These are phyloP conservation scores for Tetrapisispora taiwanensis DNA, from an alignment of 805 yeast species.

Conservation along the genomic window DNA sequence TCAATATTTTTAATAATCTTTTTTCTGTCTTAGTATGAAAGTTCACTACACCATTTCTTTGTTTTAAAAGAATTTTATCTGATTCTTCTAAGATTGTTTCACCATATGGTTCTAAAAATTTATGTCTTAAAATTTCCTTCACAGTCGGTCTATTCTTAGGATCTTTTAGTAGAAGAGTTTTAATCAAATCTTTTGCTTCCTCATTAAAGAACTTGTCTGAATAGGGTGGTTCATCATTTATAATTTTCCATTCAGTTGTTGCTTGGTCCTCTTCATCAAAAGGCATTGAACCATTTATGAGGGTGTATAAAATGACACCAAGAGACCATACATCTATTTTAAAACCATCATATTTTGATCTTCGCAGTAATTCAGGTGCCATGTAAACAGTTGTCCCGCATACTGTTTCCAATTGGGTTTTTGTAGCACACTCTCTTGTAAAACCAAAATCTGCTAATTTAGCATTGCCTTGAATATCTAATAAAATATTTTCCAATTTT, in stretches of 20 bases:
- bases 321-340: constrained; percentile 86
- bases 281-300: constrained; percentile 82
- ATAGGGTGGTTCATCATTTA: constrained; percentile 55
- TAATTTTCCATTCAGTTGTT: constrained; percentile 48
- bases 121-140: constrained; percentile 40
- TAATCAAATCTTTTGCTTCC: constrained; percentile 43
- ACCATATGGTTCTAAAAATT: constrained; percentile 42
- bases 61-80: constrained; percentile 29
- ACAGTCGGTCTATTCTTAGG: constrained; percentile 54
- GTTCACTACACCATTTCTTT: constrained; percentile 31
- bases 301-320: constrained; percentile 79
- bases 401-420: constrained; percentile 59
- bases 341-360: constrained; percentile 65
- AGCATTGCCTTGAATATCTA: constrained; percentile 47
- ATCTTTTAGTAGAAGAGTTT: constrained; percentile 50
- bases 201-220: constrained; percentile 34
- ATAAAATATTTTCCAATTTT: constrained; percentile 66
- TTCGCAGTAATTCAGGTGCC: constrained; percentile 84
- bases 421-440: constrained; percentile 60
- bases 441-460: constrained; percentile 92
- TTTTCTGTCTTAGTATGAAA: constrained; percentile 56
- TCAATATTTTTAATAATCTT: constrained; percentile 47
- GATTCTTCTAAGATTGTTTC: constrained; percentile 32
- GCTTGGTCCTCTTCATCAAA: constrained; percentile 74
- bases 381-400: constrained; percentile 94